phyloP scores from a whole-genome alignment of 1,284 basidiomycete species.

The Paramarasmius palmivorus region DNA sequence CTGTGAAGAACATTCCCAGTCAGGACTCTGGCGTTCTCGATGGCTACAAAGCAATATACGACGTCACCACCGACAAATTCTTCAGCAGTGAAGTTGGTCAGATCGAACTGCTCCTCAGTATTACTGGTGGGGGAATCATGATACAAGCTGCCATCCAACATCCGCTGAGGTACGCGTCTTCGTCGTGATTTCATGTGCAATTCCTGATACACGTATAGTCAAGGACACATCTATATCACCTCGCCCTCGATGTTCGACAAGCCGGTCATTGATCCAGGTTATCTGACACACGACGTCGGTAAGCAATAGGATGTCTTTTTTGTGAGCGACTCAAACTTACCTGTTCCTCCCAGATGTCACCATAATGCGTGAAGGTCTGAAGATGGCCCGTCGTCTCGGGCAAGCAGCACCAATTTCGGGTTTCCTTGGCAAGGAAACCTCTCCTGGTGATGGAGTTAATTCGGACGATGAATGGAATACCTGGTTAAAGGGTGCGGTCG shows the following conservation, averaged over 20 bases:
- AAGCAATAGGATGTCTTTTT: background rate
- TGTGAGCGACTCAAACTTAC: background rate
- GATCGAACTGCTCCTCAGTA: constrained; percentile 47
- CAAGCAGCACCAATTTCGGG: constrained; percentile 38
- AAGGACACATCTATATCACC: constrained; percentile 35
- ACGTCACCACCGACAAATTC: constrained; percentile 27
- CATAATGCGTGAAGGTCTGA: constrained; percentile 40
- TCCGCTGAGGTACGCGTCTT: constrained; percentile 30
- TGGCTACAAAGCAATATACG: constrained; percentile 2
- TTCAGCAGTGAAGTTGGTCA: constrained; percentile 36
- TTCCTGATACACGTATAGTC: constrained; percentile 15
- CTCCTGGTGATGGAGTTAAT: constrained; percentile 38
- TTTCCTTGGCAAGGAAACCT: constrained; percentile 35
- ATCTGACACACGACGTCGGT: constrained; percentile 12
- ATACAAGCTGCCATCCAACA: constrained; percentile 60
- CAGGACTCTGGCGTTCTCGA: constrained; percentile 29
- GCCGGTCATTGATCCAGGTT: constrained; percentile 12
- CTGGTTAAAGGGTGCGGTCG: constrained; percentile 41
- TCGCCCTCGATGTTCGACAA: constrained; percentile 24
- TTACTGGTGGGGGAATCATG: constrained; percentile 40
- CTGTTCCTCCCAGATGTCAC: constrained; percentile 6
- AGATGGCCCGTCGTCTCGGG: constrained; percentile 48
- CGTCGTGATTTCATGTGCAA: background rate
- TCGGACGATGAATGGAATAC: constrained; percentile 48
- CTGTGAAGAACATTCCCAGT: constrained; percentile 5